These are phyloP conservation scores for Penicillium tannophilum DNA, from an alignment of 495 filamentous ascomycete genomes.

Conservation along the genomic window DNA sequence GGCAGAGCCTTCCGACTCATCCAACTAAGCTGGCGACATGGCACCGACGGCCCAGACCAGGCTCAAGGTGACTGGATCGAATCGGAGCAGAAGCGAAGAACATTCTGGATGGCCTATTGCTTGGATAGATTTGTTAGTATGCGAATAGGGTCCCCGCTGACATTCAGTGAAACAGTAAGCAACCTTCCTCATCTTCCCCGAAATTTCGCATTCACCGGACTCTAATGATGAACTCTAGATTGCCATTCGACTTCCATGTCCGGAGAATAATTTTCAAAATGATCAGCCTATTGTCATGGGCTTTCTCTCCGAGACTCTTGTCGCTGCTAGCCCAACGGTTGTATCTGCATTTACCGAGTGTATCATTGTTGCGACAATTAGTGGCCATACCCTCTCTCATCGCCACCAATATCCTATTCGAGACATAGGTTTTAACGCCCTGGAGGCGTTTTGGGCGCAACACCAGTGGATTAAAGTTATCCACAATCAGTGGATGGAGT, in stretches of 20 bases:
- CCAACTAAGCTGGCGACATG: conserved; percentile 46
- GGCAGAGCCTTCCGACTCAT: conserved; percentile 52
- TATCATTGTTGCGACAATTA: background rate
- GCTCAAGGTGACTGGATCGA: conserved; percentile 10
- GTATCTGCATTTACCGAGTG: conserved; percentile 24
- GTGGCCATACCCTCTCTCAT: background rate
- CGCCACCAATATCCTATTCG: background rate
- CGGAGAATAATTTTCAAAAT: conserved; percentile 49
- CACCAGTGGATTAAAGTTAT: conserved; percentile 31
- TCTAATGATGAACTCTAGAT: conserved; percentile 8
- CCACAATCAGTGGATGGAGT: conserved; percentile 28
- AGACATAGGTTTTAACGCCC: background rate
- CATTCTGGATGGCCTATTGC: conserved; percentile 56
- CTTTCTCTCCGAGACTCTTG: conserved; percentile 46
- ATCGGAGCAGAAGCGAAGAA: conserved; percentile 48
- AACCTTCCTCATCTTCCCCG: conserved; percentile 21
- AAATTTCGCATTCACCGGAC: background rate
- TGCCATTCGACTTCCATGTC: conserved; percentile 46
- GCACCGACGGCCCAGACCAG: conserved; percentile 34
- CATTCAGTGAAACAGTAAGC: conserved; percentile 37
- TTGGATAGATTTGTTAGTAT: conserved; percentile 52
- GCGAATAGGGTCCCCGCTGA: conserved; percentile 43
- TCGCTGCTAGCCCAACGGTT: conserved; percentile 28
- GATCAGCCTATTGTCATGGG: conserved; percentile 39
- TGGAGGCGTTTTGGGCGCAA: background rate